phyloP scores from a whole-genome alignment of 2,329 filamentous ascomycete genomes.

The Penicillium sp. region DNA sequence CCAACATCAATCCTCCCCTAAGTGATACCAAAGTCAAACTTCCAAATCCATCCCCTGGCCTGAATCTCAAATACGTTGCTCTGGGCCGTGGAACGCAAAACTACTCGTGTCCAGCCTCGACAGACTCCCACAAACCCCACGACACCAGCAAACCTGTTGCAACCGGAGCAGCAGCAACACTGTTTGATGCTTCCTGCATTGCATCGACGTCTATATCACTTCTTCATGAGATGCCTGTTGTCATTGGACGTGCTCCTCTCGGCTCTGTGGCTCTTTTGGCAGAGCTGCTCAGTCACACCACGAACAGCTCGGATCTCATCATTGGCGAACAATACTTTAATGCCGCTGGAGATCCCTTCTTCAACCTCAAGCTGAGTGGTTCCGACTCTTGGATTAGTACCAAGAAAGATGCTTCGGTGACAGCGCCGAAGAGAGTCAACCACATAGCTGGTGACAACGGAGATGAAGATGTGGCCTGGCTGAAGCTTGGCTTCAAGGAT shows the following conservation, averaged over 20 bases:
- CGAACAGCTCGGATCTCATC: slow-evolving; percentile 31
- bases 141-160: slow-evolving; percentile 39
- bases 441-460: not conserved
- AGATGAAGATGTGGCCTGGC: slow-evolving; percentile 41
- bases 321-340: slow-evolving; percentile 49
- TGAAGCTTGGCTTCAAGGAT: slow-evolving; percentile 38
- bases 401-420: slow-evolving; percentile 36
- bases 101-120: slow-evolving; percentile 52
- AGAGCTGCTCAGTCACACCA: slow-evolving; percentile 25
- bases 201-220: slow-evolving; percentile 36
- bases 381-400: slow-evolving; percentile 35
- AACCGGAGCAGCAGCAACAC: slow-evolving; percentile 53
- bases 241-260: slow-evolving; percentile 30
- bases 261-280: slow-evolving; percentile 39
- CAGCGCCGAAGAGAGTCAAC: slow-evolving; percentile 33
- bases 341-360: slow-evolving; percentile 35
- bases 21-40: slow-evolving; percentile 33
- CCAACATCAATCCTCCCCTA: slow-evolving; percentile 24
- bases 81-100: slow-evolving; percentile 59
- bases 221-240: slow-evolving; percentile 37
- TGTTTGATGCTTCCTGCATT: slow-evolving; percentile 53
- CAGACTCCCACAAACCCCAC: slow-evolving; percentile 24
- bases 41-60: slow-evolving; percentile 35
- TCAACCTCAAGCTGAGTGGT: slow-evolving; percentile 40
- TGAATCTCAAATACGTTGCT: slow-evolving; percentile 52